phyloP scores from a whole-genome alignment of 805 yeast genomes.

The Candida schatavii region DNA sequence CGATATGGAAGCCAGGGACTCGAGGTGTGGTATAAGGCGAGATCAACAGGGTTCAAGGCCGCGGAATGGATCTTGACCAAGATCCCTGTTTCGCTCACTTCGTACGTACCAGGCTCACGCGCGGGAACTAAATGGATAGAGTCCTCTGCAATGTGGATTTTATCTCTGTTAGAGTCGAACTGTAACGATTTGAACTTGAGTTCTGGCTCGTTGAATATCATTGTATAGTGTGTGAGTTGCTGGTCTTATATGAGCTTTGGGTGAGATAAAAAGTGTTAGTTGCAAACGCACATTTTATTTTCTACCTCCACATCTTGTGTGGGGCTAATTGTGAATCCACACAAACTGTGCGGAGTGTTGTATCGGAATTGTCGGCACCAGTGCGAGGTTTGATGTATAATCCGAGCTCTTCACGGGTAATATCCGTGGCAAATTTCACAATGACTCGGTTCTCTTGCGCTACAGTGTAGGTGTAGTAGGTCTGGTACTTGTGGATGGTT shows the following conservation, averaged over 20 bases:
- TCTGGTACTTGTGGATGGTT: not conserved
- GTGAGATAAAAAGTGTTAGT: no score
- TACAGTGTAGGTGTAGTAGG: not conserved
- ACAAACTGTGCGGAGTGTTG: no score
- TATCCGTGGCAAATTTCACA: no score
- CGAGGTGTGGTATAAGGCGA: constrained; percentile 18
- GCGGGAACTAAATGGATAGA: constrained; percentile 6
- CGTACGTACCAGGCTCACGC: constrained; percentile 13
- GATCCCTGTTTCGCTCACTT: constrained; percentile 15
- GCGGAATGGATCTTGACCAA: constrained; percentile 31
- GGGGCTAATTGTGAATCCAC: no score
- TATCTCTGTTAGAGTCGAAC: not conserved
- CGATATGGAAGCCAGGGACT: constrained; percentile 8
- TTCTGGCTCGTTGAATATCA: not conserved
- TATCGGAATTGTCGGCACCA: no score
- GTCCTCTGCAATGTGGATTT: not conserved
- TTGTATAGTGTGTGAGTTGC: no score
- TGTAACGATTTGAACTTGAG: not conserved
- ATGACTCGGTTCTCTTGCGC: no score
- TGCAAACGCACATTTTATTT: no score
- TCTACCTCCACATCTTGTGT: no score
- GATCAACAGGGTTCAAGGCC: constrained; percentile 35
- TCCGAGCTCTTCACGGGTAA: no score
- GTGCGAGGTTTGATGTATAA: no score
- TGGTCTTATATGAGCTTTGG: no score